These are phyloP conservation scores for Cinnamomum chago DNA, from an alignment of 164 flowering plant genomes.

Conservation along the genomic window DNA sequence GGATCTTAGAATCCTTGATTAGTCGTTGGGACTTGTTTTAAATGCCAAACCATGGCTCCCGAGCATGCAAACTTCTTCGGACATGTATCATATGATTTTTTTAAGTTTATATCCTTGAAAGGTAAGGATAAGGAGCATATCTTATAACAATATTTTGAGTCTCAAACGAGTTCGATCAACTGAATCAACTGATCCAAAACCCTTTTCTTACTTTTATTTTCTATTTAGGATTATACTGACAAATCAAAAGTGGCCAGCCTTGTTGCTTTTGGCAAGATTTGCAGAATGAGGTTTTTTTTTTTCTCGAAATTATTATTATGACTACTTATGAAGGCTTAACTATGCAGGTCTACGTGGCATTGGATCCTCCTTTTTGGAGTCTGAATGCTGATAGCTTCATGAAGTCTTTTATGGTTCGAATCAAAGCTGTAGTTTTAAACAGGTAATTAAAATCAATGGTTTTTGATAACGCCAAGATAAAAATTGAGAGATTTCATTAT, in stretches of 20 bases:
- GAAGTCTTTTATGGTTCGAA: conserved; percentile 42
- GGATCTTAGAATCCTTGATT: no score
- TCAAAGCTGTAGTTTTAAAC: conserved; percentile 69
- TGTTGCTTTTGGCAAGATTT: not conserved
- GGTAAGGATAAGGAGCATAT: not conserved
- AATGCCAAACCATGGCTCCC: not conserved
- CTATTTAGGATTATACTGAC: not conserved
- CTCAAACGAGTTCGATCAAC: not conserved
- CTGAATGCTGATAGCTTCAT: conserved; percentile 46
- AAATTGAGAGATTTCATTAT: no score
- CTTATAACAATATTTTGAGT: not conserved
- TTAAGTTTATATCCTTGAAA: not conserved
- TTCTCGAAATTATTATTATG: not conserved
- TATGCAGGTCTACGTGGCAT: conserved; percentile 51
- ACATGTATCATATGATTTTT: not conserved
- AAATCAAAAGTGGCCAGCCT: not conserved
- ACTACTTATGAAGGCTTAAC: not conserved
- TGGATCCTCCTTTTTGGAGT: conserved; percentile 79
- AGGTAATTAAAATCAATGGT: conserved; percentile 34
- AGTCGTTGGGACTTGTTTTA: no score
- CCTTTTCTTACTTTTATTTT: not conserved
- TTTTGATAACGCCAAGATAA: not conserved
- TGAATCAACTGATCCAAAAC: not conserved
- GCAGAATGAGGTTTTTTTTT: not conserved
- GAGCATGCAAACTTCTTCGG: not conserved